phyloP scores from a whole-genome alignment of 2,329 filamentous ascomycete species.

The Pseudogymnoascus sp. region DNA sequence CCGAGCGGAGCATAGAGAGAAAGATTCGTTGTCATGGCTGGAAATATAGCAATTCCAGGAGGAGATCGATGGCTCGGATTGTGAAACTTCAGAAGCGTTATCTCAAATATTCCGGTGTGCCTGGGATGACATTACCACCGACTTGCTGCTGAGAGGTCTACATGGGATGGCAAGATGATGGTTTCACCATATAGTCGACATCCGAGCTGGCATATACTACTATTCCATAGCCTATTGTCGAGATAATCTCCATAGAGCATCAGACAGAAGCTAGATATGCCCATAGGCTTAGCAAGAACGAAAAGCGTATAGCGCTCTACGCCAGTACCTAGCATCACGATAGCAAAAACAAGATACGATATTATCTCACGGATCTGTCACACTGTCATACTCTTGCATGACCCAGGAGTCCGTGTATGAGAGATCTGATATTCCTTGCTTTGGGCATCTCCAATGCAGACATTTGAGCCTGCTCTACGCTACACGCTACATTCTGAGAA shows the following conservation, averaged over 20 bases:
- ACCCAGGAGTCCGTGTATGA: conserved; percentile 15
- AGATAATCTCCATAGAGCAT: conserved; percentile 62
- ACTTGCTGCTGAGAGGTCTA: conserved; percentile 1
- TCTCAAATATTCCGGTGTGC: neutral
- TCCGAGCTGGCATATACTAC: conserved; percentile 24
- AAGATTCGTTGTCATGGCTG: neutral
- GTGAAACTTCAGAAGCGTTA: neutral
- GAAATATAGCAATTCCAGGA: neutral
- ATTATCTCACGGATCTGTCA: conserved; percentile 28
- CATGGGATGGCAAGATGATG: conserved; percentile 2
- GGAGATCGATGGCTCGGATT: neutral
- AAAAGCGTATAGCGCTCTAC: conserved; percentile 49
- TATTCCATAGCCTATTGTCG: conserved; percentile 54
- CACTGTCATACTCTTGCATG: conserved; percentile 28
- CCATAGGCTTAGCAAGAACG: conserved; percentile 40
- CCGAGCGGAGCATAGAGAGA: neutral
- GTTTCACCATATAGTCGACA: conserved; percentile 1
- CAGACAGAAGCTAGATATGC: conserved; percentile 28
- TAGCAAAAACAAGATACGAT: conserved; percentile 52
- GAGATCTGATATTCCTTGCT: conserved; percentile 4
- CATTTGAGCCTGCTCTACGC: neutral
- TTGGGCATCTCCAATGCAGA: neutral
- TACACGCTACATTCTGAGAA: neutral
- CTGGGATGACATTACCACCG: neutral
- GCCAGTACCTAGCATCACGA: conserved; percentile 66